phyloP scores from a whole-genome alignment of 441 rosid species.

The Rhodomyrtus psidioides region DNA sequence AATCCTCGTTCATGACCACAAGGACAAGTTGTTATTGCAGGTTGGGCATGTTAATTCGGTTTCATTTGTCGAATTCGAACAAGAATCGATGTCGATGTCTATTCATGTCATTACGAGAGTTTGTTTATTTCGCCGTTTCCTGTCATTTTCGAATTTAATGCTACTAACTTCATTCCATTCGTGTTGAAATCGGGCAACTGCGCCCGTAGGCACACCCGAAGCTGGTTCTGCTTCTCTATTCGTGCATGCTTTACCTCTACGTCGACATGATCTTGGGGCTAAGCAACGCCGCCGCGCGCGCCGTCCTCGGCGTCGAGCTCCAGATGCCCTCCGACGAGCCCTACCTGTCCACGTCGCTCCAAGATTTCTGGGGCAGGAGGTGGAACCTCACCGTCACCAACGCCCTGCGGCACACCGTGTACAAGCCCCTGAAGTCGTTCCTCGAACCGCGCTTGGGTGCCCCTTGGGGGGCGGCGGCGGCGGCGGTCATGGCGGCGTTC shows the following conservation, averaged over 20 bases:
- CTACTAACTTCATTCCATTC: not conserved
- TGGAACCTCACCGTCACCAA: conserved; percentile 33
- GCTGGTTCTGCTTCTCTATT: conserved; percentile 10
- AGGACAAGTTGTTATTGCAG: not conserved
- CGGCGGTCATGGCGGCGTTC: conserved; percentile 18
- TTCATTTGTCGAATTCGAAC: not conserved
- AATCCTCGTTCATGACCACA: conserved; percentile 8
- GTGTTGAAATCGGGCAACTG: not conserved
- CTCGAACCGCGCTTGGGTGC: not conserved
- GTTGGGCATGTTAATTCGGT: not conserved
- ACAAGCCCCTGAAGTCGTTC: conserved; percentile 7
- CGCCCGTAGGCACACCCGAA: not conserved
- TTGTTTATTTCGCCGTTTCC: not conserved
- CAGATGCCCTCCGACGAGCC: conserved; percentile 32
- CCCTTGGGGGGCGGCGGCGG: not conserved
- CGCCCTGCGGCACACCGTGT: conserved; percentile 22
- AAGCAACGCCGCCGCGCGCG: conserved; percentile 2
- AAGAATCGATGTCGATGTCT: not conserved
- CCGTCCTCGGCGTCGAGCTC: conserved; percentile 17
- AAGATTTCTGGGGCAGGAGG: conserved; percentile 37
- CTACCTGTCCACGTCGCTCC: conserved; percentile 29
- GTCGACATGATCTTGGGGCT: conserved; percentile 24
- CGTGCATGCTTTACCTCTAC: conserved; percentile 13
- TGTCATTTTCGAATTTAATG: not conserved
- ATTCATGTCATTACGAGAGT: not conserved